Base-by-base conservation (phyloP, 2,329 filamentous ascomycete species). In the Fusarium secorum region DNA sequence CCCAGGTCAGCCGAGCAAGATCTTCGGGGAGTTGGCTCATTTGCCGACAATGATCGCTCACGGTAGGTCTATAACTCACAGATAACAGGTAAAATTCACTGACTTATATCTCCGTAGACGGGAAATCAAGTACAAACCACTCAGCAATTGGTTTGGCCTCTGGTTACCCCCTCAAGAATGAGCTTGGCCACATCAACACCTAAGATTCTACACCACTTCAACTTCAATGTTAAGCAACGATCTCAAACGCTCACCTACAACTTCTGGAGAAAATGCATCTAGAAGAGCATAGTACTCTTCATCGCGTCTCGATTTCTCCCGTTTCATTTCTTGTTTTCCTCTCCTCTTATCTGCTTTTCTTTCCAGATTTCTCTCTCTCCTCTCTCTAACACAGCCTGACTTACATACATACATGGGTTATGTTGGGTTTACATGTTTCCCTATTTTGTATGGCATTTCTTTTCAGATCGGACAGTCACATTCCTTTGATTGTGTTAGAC, bases 141-240 rank as follows among this genome's bases (percentile, higher is more conserved):
- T 76, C 33, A 70, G 72, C 46, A 76, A 75, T 44, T 76, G 75
- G 75, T 76, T 75, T 36, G 73, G 73, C 51, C 64, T 76, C 53
- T 76, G 75, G 74, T 44, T 76, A 28, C 75, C 75, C 28, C 70
- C 70, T 63, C 65, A 74, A 20, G 62, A 62, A 33, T 64, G 48
- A 70, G 22, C 15, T 20, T 36, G 30, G 44, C 18, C 35, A 35
- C 22, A 38, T 28, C 53, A 20, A 35, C 49, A 46, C 49, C 11
- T 7, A 46, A 48, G 36, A 24, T 58, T 52, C 36, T 22, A 54
- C 30, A 35, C 26, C 26, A 51, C 33, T 59, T 48, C 32, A 32
- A 46, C 26, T 52, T 32, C 45, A 49, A 38, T 32, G 20, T 42
- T n/a, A 53, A 56, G 55, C 55, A 59, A 59, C 39, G 18, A 49